Conservation (phyloP, 2,329 filamentous ascomycete species). For the Neurospora sp. region DNA sequence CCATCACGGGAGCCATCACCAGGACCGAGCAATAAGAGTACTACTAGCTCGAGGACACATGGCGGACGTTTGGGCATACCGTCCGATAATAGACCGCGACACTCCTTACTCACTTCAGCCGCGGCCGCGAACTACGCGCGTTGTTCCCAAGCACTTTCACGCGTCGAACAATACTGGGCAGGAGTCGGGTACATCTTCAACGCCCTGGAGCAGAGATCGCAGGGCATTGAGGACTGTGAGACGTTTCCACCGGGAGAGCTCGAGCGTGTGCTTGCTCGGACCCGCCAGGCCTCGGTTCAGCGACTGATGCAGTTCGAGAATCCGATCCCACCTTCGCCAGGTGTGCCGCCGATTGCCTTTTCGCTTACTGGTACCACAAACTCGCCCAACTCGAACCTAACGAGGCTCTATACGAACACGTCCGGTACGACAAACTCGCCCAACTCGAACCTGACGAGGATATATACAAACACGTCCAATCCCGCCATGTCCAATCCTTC, state of each 20-base stretch:
- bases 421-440: slow-evolving; percentile 77
- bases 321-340: slow-evolving; percentile 33
- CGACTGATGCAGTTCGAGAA: slow-evolving; percentile 36
- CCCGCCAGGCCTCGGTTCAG: slow-evolving; percentile 40
- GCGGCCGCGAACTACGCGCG: slow-evolving; percentile 81
- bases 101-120: slow-evolving; percentile 67
- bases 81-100: slow-evolving; percentile 38
- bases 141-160: slow-evolving; percentile 74
- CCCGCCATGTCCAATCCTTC: neutral
- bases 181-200: slow-evolving; percentile 81
- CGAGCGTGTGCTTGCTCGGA: slow-evolving; percentile 70
- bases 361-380: slow-evolving; percentile 82
- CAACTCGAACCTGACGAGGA: slow-evolving; percentile 69
- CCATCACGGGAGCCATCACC: slow-evolving; percentile 51
- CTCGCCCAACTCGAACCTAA: slow-evolving; percentile 73
- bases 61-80: slow-evolving; percentile 5
- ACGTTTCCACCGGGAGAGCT: slow-evolving; percentile 64
- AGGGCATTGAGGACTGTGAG: slow-evolving; percentile 72
- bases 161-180: slow-evolving; percentile 77
- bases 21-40: slow-evolving; percentile 22
- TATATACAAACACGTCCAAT: slow-evolving; percentile 52
- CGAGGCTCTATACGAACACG: slow-evolving; percentile 64
- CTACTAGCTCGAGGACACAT: neutral
- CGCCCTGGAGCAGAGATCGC: slow-evolving; percentile 76
- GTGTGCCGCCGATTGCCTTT: slow-evolving; percentile 59